A percentile compares a stretch with the other conserved stretches of the same genome.
These are phyloP conservation scores for Elsinoe necatrix DNA, from an alignment of 2,329 filamentous ascomycete genomes.

Conservation along the genomic window DNA sequence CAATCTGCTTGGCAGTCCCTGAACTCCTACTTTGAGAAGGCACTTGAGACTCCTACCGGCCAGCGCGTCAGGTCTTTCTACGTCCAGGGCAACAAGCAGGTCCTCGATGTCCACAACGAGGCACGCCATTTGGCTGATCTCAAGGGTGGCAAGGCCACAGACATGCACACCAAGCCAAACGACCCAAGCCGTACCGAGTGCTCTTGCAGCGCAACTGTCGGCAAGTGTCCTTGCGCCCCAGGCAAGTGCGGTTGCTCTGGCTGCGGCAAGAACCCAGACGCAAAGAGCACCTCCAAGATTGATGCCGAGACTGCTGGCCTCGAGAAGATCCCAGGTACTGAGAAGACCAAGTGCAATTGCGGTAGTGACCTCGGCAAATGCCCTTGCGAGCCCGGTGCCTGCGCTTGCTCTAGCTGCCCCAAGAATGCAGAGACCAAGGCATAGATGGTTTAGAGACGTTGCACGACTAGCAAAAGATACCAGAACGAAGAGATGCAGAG, in stretches of 20 bases:
- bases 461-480: neutral
- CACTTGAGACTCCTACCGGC: constrained; percentile 75
- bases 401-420: constrained; percentile 29
- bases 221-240: constrained; percentile 37
- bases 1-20: constrained; percentile 59
- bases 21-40: constrained; percentile 90
- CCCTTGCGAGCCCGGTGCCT: constrained; percentile 40
- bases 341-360: constrained; percentile 44
- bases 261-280: constrained; percentile 41
- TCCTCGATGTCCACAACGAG: constrained; percentile 88
- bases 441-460: neutral
- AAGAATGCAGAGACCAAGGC: constrained; percentile 14
- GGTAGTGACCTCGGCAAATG: constrained; percentile 37
- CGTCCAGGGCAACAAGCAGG: constrained; percentile 72
- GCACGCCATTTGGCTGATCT: constrained; percentile 79
- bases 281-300: constrained; percentile 19
- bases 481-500: neutral
- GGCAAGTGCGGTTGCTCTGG: constrained; percentile 40
- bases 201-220: constrained; percentile 37
- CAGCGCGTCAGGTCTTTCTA: constrained; percentile 86
- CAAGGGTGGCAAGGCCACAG: constrained; percentile 60
- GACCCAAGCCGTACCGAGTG: constrained; percentile 38
- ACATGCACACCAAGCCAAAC: constrained; percentile 33
- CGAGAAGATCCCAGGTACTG: constrained; percentile 44
- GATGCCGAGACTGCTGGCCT: constrained; percentile 28